Conservation (phyloP, 106 monocot genomes). For the Amphibolis antarctica region DNA sequence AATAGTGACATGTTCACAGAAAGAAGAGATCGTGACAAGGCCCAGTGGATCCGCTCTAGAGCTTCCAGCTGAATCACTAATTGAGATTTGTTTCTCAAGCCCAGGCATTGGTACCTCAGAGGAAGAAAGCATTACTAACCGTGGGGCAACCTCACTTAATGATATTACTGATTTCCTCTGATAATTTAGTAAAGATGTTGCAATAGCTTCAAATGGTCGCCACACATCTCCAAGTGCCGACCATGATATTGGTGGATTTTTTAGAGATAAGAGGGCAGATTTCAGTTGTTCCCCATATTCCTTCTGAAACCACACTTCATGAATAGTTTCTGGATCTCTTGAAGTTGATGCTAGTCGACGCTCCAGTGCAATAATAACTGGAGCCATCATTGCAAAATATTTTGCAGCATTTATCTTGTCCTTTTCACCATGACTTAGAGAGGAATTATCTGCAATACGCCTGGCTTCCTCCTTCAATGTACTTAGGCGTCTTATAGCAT, state of each 20-base stretch:
- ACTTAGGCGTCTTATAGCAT: constrained; percentile 83
- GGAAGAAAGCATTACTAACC: constrained; percentile 46
- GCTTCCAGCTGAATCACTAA: constrained; percentile 10
- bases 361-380: constrained; percentile 87
- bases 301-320: constrained; percentile 84
- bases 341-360: constrained; percentile 87
- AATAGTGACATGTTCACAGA: constrained; percentile 61
- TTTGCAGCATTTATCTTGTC: constrained; percentile 85
- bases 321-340: constrained; percentile 67
- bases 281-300: constrained; percentile 66
- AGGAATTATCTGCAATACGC: constrained; percentile 65
- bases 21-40: constrained; percentile 75
- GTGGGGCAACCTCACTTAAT: constrained; percentile 76
- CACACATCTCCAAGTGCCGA: constrained; percentile 60
- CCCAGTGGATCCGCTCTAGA: constrained; percentile 22
- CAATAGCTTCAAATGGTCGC: constrained; percentile 70
- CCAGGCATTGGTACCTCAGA: constrained; percentile 98
- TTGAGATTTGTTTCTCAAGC: constrained; percentile 56
- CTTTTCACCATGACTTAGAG: constrained; percentile 66
- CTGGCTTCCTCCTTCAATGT: constrained; percentile 83
- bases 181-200: constrained; percentile 65
- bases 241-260: constrained; percentile 62
- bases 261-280: constrained; percentile 62
- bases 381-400: constrained; percentile 96
- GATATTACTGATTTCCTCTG: constrained; percentile 57